These are phyloP conservation scores for Naganishia vishniacii DNA, from an alignment of 768 basidiomycete species.

Conservation along the genomic window DNA sequence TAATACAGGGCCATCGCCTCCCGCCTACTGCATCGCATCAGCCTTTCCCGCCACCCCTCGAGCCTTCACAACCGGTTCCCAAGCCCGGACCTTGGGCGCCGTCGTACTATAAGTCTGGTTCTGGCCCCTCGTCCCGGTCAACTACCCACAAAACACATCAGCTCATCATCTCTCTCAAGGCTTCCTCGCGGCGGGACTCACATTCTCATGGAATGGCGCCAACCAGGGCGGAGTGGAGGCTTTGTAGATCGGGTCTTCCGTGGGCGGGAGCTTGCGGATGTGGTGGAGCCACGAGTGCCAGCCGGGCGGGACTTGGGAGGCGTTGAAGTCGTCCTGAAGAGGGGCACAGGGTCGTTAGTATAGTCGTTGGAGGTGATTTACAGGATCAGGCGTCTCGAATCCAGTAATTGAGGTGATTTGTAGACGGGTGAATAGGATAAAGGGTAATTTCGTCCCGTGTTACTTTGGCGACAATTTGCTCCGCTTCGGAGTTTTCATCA, in stretches of 20 bases:
- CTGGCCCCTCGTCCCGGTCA: conserved; percentile 88
- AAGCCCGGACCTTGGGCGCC: conserved; percentile 70
- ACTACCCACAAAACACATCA: conserved; percentile 58
- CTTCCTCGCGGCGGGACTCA: conserved; percentile 51
- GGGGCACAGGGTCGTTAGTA: neutral
- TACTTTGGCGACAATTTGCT: too few relatives aligned
- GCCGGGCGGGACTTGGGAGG: conserved; percentile 88
- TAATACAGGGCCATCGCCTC: too few relatives aligned
- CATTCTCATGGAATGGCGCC: conserved; percentile 50
- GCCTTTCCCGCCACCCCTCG: neutral
- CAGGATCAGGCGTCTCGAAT: too few relatives aligned
- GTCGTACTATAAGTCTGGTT: conserved; percentile 84
- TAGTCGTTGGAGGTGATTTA: too few relatives aligned
- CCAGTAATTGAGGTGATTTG: too few relatives aligned
- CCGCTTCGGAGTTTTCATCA: too few relatives aligned
- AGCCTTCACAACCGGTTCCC: conserved; percentile 64
- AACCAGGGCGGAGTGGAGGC: conserved; percentile 71
- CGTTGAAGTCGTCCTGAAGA: conserved; percentile 71
- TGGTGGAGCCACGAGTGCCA: conserved; percentile 96
- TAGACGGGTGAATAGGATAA: too few relatives aligned
- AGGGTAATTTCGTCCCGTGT: too few relatives aligned
- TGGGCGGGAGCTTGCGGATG: conserved; percentile 76
- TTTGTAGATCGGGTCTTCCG: conserved; percentile 67
- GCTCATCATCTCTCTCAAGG: neutral
- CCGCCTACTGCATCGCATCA: conserved; percentile 6